Conservation (phyloP, 2,329 filamentous ascomycete species). For the Phoma sp. region DNA sequence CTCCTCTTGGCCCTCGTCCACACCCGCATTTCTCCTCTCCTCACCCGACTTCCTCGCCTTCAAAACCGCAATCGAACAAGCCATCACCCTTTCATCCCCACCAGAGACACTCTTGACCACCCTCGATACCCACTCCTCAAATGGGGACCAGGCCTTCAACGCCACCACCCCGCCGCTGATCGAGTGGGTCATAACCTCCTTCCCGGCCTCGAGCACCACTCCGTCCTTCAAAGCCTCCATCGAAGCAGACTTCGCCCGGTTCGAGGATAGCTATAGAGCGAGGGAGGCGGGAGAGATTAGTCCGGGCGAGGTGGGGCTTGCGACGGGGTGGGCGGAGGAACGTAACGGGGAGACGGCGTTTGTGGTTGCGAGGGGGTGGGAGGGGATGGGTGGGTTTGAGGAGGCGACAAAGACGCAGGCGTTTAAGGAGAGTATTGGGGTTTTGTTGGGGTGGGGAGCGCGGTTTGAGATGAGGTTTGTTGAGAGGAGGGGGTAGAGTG, state of each 20-base stretch:
- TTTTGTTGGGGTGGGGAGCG: not conserved
- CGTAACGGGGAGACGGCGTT: not conserved
- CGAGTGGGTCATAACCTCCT: not conserved
- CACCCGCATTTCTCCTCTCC: not conserved
- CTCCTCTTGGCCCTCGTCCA: not conserved
- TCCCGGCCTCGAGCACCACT: not conserved
- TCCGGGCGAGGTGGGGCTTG: not conserved
- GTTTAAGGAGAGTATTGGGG: not conserved
- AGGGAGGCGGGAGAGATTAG: too few relatives aligned
- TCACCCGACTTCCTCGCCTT: not conserved
- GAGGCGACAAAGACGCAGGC: not conserved
- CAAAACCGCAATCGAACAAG: not conserved
- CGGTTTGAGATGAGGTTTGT: not conserved
- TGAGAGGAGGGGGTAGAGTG: too few relatives aligned
- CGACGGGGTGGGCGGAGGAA: constrained; percentile 1
- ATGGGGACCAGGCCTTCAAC: too few relatives aligned
- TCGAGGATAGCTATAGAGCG: not conserved
- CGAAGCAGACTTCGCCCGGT: not conserved
- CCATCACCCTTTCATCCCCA: too few relatives aligned
- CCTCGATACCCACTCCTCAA: not conserved
- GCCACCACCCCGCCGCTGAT: not conserved
- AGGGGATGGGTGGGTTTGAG: not conserved
- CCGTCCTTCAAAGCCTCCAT: not conserved
- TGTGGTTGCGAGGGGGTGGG: constrained; percentile 1
- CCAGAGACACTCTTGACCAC: too few relatives aligned